Base-by-base conservation (phyloP, 768 basidiomycete genomes). In the Russula lepida region DNA sequence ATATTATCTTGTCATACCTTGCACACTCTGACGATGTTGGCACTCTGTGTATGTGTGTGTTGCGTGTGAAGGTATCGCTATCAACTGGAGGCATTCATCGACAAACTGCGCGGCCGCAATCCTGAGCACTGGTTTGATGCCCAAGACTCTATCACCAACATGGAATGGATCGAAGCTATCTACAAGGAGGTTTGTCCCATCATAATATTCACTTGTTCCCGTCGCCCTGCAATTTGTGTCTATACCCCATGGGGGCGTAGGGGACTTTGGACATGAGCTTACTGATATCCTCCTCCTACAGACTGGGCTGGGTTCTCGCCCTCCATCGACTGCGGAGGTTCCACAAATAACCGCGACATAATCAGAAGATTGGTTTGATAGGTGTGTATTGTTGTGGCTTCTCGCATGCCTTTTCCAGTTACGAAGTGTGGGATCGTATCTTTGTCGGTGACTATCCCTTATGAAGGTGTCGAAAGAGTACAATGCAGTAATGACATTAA, bases 61-160 rank as follows among this genome's bases (percentile, higher is more conserved):
- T 15, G 4, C 13, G 56, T 41, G 41, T 27, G 13, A 48, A 74
- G 74, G 54, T 83, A 81, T 68, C 75, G 80, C 27, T 81, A 79
- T 66, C 81, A 83, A 69, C 72, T 84, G 39, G 80, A 82, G 69
- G 81, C 80, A 15, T 78, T 85, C 49, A 78, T 84, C 7, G 79
- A 83, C 68, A 73, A 74, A 62, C 58, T 84, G 0, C 72, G 76
- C 47, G 80, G 78, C 0, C 72, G 77, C 67, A 61, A 39, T 32
- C 73, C 76, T 9, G 62, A 69, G 54, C 70, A 71, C 7, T 85
- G 83, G 83, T 37, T 39, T 53, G 62, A 65, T 11, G 62, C 52
- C 2, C 21, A 58, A 23, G 64, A 65, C 19, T 65, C 64, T 0
- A 56, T 65, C 27, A 11, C 58, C 13, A 64, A 64, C 33, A 27